These are phyloP conservation scores for Grifola frondosa DNA, from an alignment of 1,284 basidiomycete genomes.

Conservation along the genomic window DNA sequence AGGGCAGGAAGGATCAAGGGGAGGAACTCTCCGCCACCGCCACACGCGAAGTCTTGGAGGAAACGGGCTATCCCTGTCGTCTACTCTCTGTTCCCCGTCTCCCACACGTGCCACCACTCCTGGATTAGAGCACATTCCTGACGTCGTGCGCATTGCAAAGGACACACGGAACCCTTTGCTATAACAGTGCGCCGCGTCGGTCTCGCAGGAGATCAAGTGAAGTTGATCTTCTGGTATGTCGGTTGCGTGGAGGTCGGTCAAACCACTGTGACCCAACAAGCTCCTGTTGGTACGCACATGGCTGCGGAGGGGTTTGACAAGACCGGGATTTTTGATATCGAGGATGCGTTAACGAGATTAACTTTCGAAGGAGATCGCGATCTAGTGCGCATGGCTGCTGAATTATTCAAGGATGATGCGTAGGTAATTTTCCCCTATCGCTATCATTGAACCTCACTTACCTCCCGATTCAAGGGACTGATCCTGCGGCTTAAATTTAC, in stretches of 20 bases:
- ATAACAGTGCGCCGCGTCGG: conserved; percentile 35
- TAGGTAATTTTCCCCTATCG: conserved; percentile 2
- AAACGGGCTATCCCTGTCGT: conserved; percentile 54
- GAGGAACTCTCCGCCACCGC: conserved; percentile 50
- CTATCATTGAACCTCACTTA: background rate
- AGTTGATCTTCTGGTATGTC: conserved; percentile 49
- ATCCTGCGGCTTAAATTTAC: no score
- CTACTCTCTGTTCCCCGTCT: conserved; percentile 29
- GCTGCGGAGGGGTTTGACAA: conserved; percentile 38
- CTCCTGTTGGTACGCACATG: conserved; percentile 40
- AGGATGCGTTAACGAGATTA: conserved; percentile 36
- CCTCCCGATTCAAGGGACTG: background rate
- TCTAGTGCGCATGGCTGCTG: conserved; percentile 17
- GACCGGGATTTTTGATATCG: conserved; percentile 38
- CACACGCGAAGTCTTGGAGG: conserved; percentile 57
- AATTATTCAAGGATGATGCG: conserved; percentile 2
- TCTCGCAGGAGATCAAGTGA: conserved; percentile 34
- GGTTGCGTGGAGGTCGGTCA: conserved; percentile 28
- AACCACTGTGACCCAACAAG: background rate
- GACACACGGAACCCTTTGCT: conserved; percentile 36
- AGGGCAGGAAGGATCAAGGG: conserved; percentile 57
- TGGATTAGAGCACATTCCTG: conserved; percentile 31
- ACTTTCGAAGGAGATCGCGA: conserved; percentile 38
- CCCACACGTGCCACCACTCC: conserved; percentile 41
- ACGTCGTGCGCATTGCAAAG: conserved; percentile 22